These are phyloP conservation scores for Leishmania turanica DNA, from an alignment of 208 protist species.

Conservation along the genomic window DNA sequence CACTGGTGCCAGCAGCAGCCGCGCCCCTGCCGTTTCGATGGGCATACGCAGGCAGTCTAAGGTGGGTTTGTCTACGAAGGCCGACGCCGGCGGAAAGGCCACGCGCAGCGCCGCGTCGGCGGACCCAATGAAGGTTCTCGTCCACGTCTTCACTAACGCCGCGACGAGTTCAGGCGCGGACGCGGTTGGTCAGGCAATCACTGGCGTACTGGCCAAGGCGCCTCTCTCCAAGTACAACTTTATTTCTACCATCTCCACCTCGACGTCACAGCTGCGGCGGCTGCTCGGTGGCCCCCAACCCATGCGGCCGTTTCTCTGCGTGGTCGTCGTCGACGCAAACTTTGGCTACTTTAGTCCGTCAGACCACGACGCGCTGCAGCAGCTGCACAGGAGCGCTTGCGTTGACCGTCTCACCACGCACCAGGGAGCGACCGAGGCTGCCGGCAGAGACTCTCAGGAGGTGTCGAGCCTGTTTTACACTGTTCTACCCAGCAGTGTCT, in stretches of 20 bases:
- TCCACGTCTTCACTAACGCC: constrained; percentile 49
- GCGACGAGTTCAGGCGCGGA: constrained; percentile 16
- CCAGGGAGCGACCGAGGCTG: neutral
- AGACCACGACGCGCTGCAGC: constrained; percentile 32
- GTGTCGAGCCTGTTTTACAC: constrained; percentile 24
- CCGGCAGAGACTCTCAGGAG: neutral
- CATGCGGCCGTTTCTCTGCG: constrained; percentile 28
- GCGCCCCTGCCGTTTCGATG: neutral
- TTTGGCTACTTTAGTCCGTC: constrained; percentile 27
- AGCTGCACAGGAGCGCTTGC: constrained; percentile 27
- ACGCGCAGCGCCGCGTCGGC: too few species aligned
- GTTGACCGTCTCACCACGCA: neutral
- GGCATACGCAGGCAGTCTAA: constrained; percentile 8
- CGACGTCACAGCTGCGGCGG: constrained; percentile 38
- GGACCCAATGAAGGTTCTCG: constrained; percentile 33
- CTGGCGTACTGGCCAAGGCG: constrained; percentile 38
- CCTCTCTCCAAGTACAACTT: constrained; percentile 50
- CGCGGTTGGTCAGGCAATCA: constrained; percentile 44
- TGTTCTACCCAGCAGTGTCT: constrained; percentile 13
- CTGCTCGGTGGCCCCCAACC: constrained; percentile 16
- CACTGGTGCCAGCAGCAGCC: constrained; percentile 3
- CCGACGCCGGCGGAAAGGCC: neutral
- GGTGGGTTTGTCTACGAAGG: neutral
- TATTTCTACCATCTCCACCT: constrained; percentile 41
- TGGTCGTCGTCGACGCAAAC: constrained; percentile 46